These are phyloP conservation scores for Jaltomata sinuosa DNA, from an alignment of 257 asterid genomes.

Conservation along the genomic window DNA sequence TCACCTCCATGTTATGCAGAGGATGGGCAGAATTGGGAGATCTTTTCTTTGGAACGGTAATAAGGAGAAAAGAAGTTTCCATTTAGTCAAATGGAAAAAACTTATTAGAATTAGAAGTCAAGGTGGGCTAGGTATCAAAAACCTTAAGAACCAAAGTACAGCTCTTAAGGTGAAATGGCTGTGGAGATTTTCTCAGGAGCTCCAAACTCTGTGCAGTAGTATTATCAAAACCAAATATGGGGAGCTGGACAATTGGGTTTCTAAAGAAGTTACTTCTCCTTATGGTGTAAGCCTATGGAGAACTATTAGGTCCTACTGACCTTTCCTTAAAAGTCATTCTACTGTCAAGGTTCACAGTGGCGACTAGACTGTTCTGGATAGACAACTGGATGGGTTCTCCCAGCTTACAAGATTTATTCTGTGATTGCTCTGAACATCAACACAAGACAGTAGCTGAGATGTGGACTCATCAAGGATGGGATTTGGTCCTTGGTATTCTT, in stretches of 20 bases:
- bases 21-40: not conserved
- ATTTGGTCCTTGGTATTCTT: too few relatives aligned
- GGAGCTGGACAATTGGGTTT: not conserved
- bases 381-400: not conserved
- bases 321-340: not conserved
- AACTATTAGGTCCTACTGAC: not conserved
- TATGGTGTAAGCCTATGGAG: not conserved
- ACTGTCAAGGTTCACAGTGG: not conserved
- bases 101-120: not conserved
- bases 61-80: not conserved
- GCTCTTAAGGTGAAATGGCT: not conserved
- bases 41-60: not conserved
- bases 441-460: not conserved
- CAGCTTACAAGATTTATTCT: not conserved
- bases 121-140: not conserved
- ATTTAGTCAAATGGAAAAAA: not conserved
- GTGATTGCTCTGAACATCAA: not conserved
- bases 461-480: not conserved
- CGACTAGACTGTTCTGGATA: not conserved
- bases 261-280: not conserved
- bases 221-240: not conserved
- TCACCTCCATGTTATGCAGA: not conserved
- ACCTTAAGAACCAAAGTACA: not conserved
- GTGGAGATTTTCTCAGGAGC: not conserved
- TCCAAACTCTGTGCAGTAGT: not conserved